Evolutionary conservation across 2,329 filamentous ascomycete genomes (phyloP), one percentile per base, ranked within the genome.

Genomic region (Arthrobotrys megalospora): DNA sequence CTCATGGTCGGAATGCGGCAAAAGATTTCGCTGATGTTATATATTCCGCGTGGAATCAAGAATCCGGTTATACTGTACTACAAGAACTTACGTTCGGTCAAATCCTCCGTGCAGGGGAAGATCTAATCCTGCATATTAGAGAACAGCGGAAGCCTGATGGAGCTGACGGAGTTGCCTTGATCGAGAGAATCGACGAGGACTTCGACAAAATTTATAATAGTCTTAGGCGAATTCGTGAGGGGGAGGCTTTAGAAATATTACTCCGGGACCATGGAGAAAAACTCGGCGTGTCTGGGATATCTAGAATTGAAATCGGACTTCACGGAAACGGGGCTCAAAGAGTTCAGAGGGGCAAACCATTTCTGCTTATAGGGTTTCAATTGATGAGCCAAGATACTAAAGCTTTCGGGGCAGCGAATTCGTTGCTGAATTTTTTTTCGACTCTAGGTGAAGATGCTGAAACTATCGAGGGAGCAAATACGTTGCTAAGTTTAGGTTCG

Each of bases 1-100:
- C 21, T 28, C 24, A 5, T 2, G 24, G 24, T 12, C 1, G 6
- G 24, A 21, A 38, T n/a, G 19, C 8, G 4, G 24, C 16, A 38
- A 3, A 19, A 38, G 36, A 58, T 6, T 19, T 67, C 11, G 47
- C 10, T 5, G 16, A 45, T 34, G 64, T 55, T 43, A 28, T 55
- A 28, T 67, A 55, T 21, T 55, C 47, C 1, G 21, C 34, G 32
- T 67, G 64, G 64, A 19, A 43, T 16, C 21, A 45, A 45, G 14
- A 53, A 6, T 48, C 64, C 1, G 64, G 64, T 6, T 10, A 48
- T 12, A 38, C n/a, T 6, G 8, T n/a, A 7, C 24, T 66, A 11
- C 3, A 6, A 2, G n/a, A 16, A 6, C 10, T 67, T 6, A 67
- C 64, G 4, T 67, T 67, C n/a, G 48, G 14, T 16, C 21, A 32